Conservation (phyloP, 2,329 filamentous ascomycete genomes). For the Rhinocladiella similis region DNA sequence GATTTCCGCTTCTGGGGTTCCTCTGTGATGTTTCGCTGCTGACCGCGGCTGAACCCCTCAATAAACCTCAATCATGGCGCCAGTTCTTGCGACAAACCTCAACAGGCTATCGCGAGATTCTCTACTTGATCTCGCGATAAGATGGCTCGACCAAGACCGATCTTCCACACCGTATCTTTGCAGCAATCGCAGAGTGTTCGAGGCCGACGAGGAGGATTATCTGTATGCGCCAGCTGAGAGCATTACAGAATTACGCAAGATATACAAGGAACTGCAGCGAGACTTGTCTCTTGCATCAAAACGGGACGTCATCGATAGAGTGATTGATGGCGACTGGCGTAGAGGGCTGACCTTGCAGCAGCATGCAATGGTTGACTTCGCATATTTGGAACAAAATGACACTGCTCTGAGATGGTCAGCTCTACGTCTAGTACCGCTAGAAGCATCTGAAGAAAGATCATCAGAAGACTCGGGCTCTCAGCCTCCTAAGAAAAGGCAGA, state of each 20-base stretch:
- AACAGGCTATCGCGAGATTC: constrained; percentile 70
- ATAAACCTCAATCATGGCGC: constrained; percentile 46
- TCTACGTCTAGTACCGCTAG: constrained; percentile 43
- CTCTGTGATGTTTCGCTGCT: background rate
- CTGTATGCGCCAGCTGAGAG: constrained; percentile 69
- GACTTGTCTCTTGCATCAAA: constrained; percentile 44
- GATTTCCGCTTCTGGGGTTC: background rate
- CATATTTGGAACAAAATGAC: constrained; percentile 55
- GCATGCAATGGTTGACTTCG: constrained; percentile 56
- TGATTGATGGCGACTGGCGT: constrained; percentile 59
- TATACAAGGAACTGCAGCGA: constrained; percentile 62
- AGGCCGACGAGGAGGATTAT: constrained; percentile 62
- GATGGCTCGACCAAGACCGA: constrained; percentile 70
- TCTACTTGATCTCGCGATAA: constrained; percentile 69
- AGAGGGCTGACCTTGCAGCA: constrained; percentile 56
- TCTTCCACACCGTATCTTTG: constrained; percentile 62
- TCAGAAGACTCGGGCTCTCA: constrained; percentile 25
- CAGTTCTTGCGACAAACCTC: constrained; percentile 65
- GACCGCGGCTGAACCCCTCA: constrained; percentile 55
- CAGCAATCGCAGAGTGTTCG: constrained; percentile 48
- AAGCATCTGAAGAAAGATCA: constrained; percentile 16
- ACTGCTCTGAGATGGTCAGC: constrained; percentile 55
- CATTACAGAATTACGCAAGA: constrained; percentile 64
- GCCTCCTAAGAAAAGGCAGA: constrained; percentile 28
- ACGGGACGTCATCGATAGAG: constrained; percentile 56